Conservation (phyloP, 495 filamentous ascomycete genomes). For the Podospora bellae-mahoneyi region DNA sequence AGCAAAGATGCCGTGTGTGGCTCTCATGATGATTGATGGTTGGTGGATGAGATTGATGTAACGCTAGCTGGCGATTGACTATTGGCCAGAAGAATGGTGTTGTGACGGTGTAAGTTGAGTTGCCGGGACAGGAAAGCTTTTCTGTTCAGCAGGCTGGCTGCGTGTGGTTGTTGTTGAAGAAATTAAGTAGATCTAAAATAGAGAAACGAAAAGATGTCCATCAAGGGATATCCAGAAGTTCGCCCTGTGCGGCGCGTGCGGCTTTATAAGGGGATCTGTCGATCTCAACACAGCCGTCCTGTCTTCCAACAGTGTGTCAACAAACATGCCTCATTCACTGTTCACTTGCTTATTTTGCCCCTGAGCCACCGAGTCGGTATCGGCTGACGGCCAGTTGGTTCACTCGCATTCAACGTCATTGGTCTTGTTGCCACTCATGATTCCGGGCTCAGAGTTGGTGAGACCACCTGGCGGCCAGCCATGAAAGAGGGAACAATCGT, state of each 20-base stretch:
- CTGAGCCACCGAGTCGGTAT: background rate
- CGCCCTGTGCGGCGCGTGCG: background rate
- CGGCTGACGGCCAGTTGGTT: background rate
- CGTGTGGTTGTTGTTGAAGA: background rate
- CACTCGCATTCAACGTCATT: background rate
- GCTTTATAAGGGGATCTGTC: background rate
- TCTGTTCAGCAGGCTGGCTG: background rate
- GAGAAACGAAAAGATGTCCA: background rate
- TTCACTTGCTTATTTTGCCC: background rate
- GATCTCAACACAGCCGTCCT: background rate
- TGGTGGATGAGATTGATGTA: background rate
- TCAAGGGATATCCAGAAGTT: background rate
- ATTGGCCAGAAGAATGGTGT: background rate
- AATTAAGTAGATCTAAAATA: background rate
- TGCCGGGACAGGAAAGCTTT: background rate
- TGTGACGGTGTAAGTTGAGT: background rate
- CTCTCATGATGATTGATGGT: conserved; percentile 13
- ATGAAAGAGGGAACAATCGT: conserved; percentile 11
- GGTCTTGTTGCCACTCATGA: background rate
- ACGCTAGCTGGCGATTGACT: background rate
- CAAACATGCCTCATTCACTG: background rate
- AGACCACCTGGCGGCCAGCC: conserved; percentile 15
- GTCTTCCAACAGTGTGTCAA: background rate
- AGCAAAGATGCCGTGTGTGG: conserved; percentile 8
- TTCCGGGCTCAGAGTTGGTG: conserved; percentile 1